Percentiles rank a stretch among this genome's conserved stretches.
Conservation (phyloP, 1,284 basidiomycete species). For the Athelia sp. region DNA sequence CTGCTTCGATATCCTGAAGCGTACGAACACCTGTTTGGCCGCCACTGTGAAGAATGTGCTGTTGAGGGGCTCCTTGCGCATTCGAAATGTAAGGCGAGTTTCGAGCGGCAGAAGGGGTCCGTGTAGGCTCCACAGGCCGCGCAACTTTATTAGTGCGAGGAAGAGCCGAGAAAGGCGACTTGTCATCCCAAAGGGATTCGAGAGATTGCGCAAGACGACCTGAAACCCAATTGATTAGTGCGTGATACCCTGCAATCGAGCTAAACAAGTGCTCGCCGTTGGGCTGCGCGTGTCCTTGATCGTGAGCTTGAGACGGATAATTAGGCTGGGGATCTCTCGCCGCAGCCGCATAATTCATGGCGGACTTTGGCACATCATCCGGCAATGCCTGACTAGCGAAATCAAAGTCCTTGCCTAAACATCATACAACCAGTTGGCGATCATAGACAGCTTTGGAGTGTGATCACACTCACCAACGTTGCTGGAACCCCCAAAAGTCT, state of each 20-base stretch:
- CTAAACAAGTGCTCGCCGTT: not conserved
- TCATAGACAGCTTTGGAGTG: slow-evolving; percentile 4
- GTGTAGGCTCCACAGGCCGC: slow-evolving; percentile 23
- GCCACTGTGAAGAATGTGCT: slow-evolving; percentile 25
- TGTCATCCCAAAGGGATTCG: slow-evolving; percentile 77
- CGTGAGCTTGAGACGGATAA: slow-evolving; percentile 14
- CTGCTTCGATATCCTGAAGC: slow-evolving; percentile 90
- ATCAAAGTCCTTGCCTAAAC: slow-evolving; percentile 87
- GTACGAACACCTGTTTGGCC: slow-evolving; percentile 59
- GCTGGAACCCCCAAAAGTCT: slow-evolving; percentile 83
- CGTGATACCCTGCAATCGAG: too few species aligned
- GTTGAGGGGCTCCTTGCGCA: slow-evolving; percentile 17
- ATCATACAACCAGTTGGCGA: slow-evolving; percentile 9
- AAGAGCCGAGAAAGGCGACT: slow-evolving; percentile 66
- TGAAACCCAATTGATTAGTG: not conserved
- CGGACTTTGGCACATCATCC: slow-evolving; percentile 13
- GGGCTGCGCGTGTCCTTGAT: slow-evolving; percentile 12
- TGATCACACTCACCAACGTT: slow-evolving; percentile 54
- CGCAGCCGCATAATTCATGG: not conserved
- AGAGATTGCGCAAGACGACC: slow-evolving; percentile 37
- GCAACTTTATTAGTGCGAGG: slow-evolving; percentile 47
- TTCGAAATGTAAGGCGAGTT: slow-evolving; percentile 26
- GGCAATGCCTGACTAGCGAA: slow-evolving; percentile 56
- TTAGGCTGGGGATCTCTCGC: not conserved
- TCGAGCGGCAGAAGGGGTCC: slow-evolving; percentile 13